Evolutionary conservation across 768 basidiomycete species (phyloP), one percentile per base, ranked within the genome.

Genomic region (Lentinula aciculospora): DNA sequence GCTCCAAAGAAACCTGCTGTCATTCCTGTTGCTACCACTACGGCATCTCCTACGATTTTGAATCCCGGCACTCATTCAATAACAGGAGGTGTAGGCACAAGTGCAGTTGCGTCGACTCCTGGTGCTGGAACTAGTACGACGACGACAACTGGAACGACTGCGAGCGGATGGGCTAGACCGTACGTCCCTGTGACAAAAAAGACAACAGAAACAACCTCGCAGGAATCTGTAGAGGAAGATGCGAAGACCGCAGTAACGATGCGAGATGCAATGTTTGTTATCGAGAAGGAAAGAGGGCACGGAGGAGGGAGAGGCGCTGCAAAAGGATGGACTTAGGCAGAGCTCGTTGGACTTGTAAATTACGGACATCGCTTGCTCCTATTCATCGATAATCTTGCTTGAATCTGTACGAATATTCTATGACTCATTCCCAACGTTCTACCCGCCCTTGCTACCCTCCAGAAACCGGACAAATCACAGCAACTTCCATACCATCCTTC

Each of bases 231-330:
- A 5, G 85, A 85, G 63, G 83, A 86, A 44, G 86, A 88, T 54
- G 74, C 73, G 21, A 76, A 84, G 61, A 78, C 77, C 53, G 60
- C 76, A 19, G 74, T 94, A 51, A 91, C 87, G 2, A 74, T 92
- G 72, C 75, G 84, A 36, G 93, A 95, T 71, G 86, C 90, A 2
- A 77, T 94, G 78, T 94, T 94, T 69, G 91, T 91, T 10, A 76
- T 95, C 56, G 88, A 90, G 68, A 86, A 83, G 64, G 91, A 94
- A 69, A 73, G 84, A 46, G 90, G 89, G 4, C 91, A 94, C 68
- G 91, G 91, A 25, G 90, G 86, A 28, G 91, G 92, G 6, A 74
- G 82, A 58, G 91, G 90, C 3, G 80, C 89, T 36, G 89, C 89
- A 19, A 76, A 80, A 42, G 86, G 87, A 36, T 89, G 83, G 84